Evolutionary conservation across 2,329 filamentous ascomycete genomes (phyloP), one percentile per base, ranked within the genome.

Genomic region (Pseudogymnoascus sp.): DNA sequence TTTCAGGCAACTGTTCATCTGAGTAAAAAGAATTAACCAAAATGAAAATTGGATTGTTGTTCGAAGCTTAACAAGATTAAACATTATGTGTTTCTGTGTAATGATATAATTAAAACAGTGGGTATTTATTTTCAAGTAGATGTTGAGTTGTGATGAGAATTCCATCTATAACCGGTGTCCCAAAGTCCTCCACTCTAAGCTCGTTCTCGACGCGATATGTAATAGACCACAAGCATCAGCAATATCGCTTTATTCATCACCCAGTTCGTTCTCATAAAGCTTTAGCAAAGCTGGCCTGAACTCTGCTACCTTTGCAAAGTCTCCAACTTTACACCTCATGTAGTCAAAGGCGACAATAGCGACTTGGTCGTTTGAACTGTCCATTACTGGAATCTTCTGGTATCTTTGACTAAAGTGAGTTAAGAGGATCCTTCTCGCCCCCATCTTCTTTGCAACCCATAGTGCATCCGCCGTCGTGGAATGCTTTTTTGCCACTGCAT

Each of bases 361-460:
- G 37, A 84, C 82, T 75, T 85, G 80, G 62, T 83, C 77, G 18
- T 73, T 71, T 5, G 70, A 63, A 38, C 70, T 71, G 13, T 78
- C 72, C 67, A 73, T 72, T 35, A 69, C 67, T 4, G 67, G 67
- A 57, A 69, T 72, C 69, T 61, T 73, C 72, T 64, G 87, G 72
- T 99, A 99, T 6, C 94, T 81, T 75, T 99, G 94, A 60, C 86
- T 92, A 74, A 99, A 99, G 72, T 99, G 94, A 6, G 94, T 99
- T 56, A 99, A 79, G 60, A 99, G 75, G 13, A 94, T 85, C 13
- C 89, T 80, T 64, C 85, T 82, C 0, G 92, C 94, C 26, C 81
- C 74, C 94, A 99, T 99, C 48, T 77, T 74, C 10, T 81, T 79
- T 1, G 87, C 92, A 2, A 97, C 81, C 45, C 77, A 79, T 3